Evolutionary conservation across 2,329 filamentous ascomycete genomes (phyloP).

Genomic region (Sporothrix brunneoviolacea): DNA sequence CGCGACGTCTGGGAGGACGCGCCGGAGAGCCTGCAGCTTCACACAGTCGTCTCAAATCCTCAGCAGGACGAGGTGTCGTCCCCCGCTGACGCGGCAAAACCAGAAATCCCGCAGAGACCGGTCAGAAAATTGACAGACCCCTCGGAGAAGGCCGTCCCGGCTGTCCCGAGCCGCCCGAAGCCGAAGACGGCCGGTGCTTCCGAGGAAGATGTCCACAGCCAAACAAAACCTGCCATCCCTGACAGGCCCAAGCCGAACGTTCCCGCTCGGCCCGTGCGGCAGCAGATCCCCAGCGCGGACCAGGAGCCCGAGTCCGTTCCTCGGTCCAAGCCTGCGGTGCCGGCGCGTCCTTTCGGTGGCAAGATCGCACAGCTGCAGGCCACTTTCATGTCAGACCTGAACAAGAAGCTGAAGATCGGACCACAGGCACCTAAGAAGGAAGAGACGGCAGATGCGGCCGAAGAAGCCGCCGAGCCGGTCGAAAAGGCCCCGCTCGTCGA

Average conservation of each 20-base stretch:
- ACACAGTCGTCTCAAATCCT: constrained; percentile 61
- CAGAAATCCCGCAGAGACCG: constrained; percentile 53
- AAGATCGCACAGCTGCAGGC: constrained; percentile 91
- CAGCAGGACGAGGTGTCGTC: constrained; percentile 43
- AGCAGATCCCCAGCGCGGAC: constrained; percentile 37
- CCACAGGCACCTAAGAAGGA: constrained; percentile 74
- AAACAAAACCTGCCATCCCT: constrained; percentile 39
- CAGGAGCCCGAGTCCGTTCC: constrained; percentile 31
- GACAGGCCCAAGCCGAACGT: constrained; percentile 53
- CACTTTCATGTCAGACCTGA: constrained; percentile 87
- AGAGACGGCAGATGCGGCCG: constrained; percentile 44
- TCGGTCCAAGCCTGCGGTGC: constrained; percentile 79
- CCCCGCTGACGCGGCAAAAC: constrained; percentile 43
- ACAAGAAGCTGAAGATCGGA: constrained; percentile 79
- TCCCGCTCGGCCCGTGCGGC: constrained; percentile 54
- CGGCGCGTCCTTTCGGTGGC: constrained; percentile 66
- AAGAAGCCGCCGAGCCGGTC: constrained; percentile 47
- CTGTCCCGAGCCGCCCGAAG: constrained; percentile 48
- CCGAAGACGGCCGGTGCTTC: constrained; percentile 34
- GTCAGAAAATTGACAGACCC: constrained; percentile 34
- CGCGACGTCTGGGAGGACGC: constrained; percentile 92
- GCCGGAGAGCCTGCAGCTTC: constrained; percentile 73
- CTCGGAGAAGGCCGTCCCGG: constrained; percentile 32
- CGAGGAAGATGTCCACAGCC: no score
- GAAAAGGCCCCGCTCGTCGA: constrained; percentile 78